phyloP scores from a whole-genome alignment of 352 stramenopile species.

The Phytophthora hibernalis region DNA sequence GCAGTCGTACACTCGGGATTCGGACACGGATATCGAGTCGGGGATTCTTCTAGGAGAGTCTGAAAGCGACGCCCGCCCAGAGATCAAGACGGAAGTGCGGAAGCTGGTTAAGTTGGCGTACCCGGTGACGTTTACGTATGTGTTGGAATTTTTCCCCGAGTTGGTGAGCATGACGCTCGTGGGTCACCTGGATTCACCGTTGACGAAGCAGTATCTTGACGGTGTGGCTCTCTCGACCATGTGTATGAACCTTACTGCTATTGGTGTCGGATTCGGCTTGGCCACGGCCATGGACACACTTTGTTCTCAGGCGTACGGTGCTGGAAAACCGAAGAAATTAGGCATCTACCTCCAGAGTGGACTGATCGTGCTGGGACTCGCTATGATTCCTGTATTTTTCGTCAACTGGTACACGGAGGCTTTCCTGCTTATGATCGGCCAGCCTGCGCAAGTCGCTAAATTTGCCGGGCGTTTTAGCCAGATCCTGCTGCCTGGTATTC shows the following conservation, averaged over 20 bases:
- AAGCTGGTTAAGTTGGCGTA: slow-evolving; percentile 53
- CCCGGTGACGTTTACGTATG: slow-evolving; percentile 75
- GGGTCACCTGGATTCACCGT: slow-evolving; percentile 70
- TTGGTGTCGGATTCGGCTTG: slow-evolving; percentile 81
- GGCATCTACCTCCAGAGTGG: slow-evolving; percentile 89
- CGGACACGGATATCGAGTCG: slow-evolving; percentile 35
- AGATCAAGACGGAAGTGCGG: slow-evolving; percentile 46
- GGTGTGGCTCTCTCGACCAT: slow-evolving; percentile 72
- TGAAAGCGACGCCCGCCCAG: slow-evolving; percentile 14
- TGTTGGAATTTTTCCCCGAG: slow-evolving; percentile 76
- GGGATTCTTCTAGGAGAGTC: slow-evolving; percentile 22
- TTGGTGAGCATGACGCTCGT: slow-evolving; percentile 74
- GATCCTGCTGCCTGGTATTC: slow-evolving; percentile 73
- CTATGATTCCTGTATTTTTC: slow-evolving; percentile 66
- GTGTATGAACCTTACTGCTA: slow-evolving; percentile 86
- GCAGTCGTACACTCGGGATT: slow-evolving; percentile 24
- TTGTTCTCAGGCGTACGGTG: slow-evolving; percentile 84
- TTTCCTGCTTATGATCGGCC: slow-evolving; percentile 72
- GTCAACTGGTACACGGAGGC: slow-evolving; percentile 79
- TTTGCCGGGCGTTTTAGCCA: slow-evolving; percentile 79
- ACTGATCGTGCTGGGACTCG: slow-evolving; percentile 65
- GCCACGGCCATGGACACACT: slow-evolving; percentile 91
- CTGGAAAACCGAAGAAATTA: slow-evolving; percentile 71
- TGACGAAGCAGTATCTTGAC: slow-evolving; percentile 79
- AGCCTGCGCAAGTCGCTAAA: slow-evolving; percentile 63